phyloP scores from a whole-genome alignment of 495 filamentous ascomycete species.

The Staphylotrichum longicolle region DNA sequence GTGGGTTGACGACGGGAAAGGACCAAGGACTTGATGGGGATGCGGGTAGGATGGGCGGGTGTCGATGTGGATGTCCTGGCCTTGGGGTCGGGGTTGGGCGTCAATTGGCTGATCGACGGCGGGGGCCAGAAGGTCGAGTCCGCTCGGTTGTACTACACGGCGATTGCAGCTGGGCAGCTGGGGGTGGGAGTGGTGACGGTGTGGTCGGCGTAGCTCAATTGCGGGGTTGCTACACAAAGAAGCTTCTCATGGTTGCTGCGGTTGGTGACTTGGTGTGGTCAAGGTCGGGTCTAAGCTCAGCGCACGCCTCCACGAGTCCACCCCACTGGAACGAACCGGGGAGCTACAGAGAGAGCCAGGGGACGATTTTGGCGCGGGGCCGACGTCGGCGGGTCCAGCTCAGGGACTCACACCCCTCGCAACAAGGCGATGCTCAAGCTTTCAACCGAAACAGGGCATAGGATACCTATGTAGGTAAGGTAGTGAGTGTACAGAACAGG shows the following conservation, averaged over 20 bases:
- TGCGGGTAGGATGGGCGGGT: constrained; percentile 4
- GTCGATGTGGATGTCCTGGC: constrained; percentile 18
- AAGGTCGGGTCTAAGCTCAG: constrained; percentile 19
- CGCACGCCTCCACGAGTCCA: constrained; percentile 5
- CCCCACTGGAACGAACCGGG: too few relatives aligned
- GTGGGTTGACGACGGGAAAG: not conserved
- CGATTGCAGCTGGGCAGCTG: constrained; percentile 1
- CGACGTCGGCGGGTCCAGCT: not conserved
- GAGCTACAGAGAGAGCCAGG: not conserved
- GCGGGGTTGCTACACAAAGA: constrained; percentile 38
- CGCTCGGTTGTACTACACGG: constrained; percentile 19
- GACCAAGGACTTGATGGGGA: not conserved
- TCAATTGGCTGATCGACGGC: constrained; percentile 29
- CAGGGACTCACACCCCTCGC: not conserved
- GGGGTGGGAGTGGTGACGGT: constrained; percentile 20
- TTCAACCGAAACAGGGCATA: too few relatives aligned
- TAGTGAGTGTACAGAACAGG: too few relatives aligned
- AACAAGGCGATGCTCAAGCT: not conserved
- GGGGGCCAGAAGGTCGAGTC: constrained; percentile 9
- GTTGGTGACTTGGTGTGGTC: not conserved
- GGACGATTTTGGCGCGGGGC: constrained; percentile 7
- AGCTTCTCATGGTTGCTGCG: constrained; percentile 19
- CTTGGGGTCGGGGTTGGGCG: constrained; percentile 17
- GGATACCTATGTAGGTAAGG: too few relatives aligned
- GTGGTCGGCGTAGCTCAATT: constrained; percentile 32